phyloP scores from a whole-genome alignment of 345 rosid genomes.

The Eucalyptus sp. region DNA sequence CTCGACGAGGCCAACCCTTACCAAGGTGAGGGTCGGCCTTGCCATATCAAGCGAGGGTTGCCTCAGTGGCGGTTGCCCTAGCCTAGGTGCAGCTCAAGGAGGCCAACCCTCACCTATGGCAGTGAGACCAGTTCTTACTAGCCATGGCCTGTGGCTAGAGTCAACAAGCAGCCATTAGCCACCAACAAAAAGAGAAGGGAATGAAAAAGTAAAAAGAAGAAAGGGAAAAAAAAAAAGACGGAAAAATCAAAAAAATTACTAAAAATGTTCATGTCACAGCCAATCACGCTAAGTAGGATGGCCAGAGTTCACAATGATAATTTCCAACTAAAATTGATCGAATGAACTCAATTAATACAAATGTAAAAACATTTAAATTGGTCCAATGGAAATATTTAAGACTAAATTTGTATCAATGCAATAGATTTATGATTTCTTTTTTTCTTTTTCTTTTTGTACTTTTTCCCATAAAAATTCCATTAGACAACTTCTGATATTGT shows the following conservation, averaged over 20 bases:
- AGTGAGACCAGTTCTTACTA: neutral
- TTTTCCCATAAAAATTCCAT: neutral
- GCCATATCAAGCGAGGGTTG: neutral
- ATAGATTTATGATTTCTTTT: neutral
- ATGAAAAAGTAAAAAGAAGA: neutral
- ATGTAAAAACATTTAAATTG: no score
- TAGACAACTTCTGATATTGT: no score
- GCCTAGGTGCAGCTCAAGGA: neutral
- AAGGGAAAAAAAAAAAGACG: no score
- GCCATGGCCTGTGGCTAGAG: neutral
- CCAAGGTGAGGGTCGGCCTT: no score
- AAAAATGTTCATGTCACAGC: accelerated
- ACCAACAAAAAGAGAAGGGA: neutral
- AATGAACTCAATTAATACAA: neutral
- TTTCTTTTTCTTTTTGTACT: neutral
- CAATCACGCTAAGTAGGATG: no score
- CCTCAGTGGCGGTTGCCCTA: accelerated
- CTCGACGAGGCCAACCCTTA: neutral
- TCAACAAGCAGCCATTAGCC: accelerated
- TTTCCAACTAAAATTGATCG: no score
- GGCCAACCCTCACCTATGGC: neutral
- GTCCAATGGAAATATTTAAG: neutral
- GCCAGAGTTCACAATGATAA: no score
- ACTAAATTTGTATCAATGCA: accelerated
- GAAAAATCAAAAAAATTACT: no score